Percentiles rank a stretch among this genome's conserved stretches.
phyloP scores from a whole-genome alignment of 1,139 yeast species.

The Taiozyma sp. region DNA sequence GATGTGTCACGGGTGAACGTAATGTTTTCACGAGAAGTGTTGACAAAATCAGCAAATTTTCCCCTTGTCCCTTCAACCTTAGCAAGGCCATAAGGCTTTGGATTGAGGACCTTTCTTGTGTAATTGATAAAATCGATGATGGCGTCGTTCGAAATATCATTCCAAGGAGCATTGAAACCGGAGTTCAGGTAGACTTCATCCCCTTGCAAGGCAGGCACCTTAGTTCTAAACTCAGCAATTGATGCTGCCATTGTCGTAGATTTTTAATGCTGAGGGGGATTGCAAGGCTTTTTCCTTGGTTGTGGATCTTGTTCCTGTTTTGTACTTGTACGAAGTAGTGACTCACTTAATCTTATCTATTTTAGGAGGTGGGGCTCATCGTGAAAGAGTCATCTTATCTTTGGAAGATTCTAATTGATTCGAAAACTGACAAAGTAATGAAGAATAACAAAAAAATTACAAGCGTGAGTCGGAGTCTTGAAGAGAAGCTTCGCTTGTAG shows the following conservation, averaged over 20 bases:
- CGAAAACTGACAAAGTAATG: too few relatives aligned
- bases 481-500: too few relatives aligned
- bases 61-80: neutral
- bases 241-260: neutral
- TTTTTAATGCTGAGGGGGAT: too few relatives aligned
- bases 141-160: neutral
- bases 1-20: neutral
- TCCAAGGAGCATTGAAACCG: neutral
- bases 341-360: neutral
- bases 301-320: neutral
- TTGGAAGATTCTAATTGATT: too few relatives aligned
- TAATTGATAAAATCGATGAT: neutral
- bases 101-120: neutral
- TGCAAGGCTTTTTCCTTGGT: too few relatives aligned
- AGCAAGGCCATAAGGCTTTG: neutral
- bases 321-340: neutral
- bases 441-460: too few relatives aligned
- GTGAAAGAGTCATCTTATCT: too few relatives aligned
- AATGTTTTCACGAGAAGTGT: neutral
- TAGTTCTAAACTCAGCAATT: neutral
- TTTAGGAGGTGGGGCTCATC: too few relatives aligned
- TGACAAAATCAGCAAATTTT: neutral
- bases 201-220: neutral
- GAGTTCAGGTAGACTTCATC: neutral
- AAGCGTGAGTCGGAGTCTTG: too few relatives aligned